Evolutionary conservation across 2,329 filamentous ascomycete genomes (phyloP).

Genomic region (Leptographium wingfieldii): DNA sequence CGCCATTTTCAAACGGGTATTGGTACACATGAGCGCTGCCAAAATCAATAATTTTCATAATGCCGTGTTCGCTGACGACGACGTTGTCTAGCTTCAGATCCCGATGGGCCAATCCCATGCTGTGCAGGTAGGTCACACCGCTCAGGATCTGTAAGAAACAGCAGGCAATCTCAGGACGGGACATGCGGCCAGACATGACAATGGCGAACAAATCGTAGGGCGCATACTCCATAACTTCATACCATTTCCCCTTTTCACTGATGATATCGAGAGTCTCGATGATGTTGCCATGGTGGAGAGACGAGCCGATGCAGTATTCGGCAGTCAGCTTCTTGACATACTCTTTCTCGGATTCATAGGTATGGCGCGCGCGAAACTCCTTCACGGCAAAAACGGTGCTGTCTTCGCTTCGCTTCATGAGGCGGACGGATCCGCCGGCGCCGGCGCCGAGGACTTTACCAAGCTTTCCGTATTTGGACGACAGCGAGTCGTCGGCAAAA

Average conservation of each 20-base stretch:
- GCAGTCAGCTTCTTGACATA: slow-evolving; percentile 98
- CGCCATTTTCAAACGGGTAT: slow-evolving; percentile 89
- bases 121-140: slow-evolving; percentile 87
- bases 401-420: slow-evolving; percentile 90
- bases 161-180: slow-evolving; percentile 78
- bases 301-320: slow-evolving; percentile 96
- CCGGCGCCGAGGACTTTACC: slow-evolving; percentile 88
- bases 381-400: slow-evolving; percentile 94
- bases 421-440: slow-evolving; percentile 81
- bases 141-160: slow-evolving; percentile 89
- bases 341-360: slow-evolving; percentile 86
- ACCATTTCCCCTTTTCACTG: slow-evolving; percentile 89
- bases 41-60: slow-evolving; percentile 99
- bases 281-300: slow-evolving; percentile 92
- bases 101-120: slow-evolving; percentile 86
- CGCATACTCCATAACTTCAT: slow-evolving; percentile 98
- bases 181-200: slow-evolving; percentile 98
- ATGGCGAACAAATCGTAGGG: slow-evolving; percentile 94
- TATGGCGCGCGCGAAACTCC: slow-evolving; percentile 84
- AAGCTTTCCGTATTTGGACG: slow-evolving; percentile 90
- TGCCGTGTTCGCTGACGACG: slow-evolving; percentile 87
- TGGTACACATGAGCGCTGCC: slow-evolving; percentile 93
- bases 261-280: slow-evolving; percentile 97
- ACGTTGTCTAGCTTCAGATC: slow-evolving; percentile 97
- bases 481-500: slow-evolving; percentile 83